phyloP scores from a whole-genome alignment of 108 stramenopile species.

The Parietichytrium sp. region DNA sequence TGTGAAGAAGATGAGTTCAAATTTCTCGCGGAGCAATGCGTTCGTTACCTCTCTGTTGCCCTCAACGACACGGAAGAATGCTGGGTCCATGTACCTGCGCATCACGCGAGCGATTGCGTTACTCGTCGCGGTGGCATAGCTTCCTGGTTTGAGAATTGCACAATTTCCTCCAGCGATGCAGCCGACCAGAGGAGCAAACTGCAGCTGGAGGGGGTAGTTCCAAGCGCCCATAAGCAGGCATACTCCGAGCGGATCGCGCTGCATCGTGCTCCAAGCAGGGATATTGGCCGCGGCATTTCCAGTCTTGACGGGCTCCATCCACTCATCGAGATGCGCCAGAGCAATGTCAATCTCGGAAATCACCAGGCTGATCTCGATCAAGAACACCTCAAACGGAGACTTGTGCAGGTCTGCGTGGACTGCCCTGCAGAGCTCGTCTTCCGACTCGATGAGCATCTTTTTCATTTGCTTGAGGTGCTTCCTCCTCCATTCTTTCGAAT shows the following conservation, averaged over 20 bases:
- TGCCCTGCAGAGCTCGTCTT: conserved; percentile 26
- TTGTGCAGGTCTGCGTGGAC: conserved; percentile 39
- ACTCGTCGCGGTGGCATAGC: not conserved
- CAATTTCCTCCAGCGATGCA: conserved; percentile 82
- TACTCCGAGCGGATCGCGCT: conserved; percentile 44
- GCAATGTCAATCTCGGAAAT: conserved; percentile 35
- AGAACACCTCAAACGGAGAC: not conserved
- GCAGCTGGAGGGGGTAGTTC: conserved; percentile 75
- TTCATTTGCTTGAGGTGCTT: conserved; percentile 1
- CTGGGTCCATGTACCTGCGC: conserved; percentile 54
- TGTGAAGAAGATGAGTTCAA: conserved; percentile 81
- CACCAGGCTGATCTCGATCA: conserved; percentile 28
- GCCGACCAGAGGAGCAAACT: conserved; percentile 65
- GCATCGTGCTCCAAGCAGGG: not conserved
- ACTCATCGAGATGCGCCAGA: conserved; percentile 37
- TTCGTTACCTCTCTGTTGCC: conserved; percentile 70
- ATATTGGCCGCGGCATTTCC: not conserved
- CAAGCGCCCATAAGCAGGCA: conserved; percentile 62
- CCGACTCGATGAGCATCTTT: conserved; percentile 11
- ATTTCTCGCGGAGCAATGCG: conserved; percentile 58
- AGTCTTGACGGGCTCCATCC: conserved; percentile 45
- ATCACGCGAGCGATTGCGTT: not conserved
- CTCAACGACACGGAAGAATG: conserved; percentile 64
- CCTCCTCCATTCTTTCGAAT: not conserved
- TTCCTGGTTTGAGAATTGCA: conserved; percentile 70